Base-by-base conservation (phyloP, 2,329 filamentous ascomycete genomes). In the Pezicula neosporulosa region DNA sequence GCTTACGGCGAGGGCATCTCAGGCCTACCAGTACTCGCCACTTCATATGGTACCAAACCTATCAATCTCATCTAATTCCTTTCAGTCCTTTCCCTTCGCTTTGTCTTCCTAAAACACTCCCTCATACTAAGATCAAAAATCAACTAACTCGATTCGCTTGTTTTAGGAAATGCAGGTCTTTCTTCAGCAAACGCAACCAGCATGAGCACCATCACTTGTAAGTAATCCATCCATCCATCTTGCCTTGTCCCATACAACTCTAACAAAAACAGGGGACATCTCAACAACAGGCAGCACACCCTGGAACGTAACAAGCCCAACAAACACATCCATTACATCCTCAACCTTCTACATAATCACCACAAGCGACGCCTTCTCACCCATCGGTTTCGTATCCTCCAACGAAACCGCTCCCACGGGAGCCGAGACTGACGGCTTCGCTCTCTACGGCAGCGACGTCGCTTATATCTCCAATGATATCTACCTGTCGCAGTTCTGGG, bases 1-100 rank as follows among this genome's bases (percentile, higher is more conserved):
- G 63, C 65, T 4, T 67, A 69, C 46, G 61, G 63, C n/a, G 58
- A 46, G 1, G 55, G 60, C 16, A 58, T 64, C 15, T 58, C 56
- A 4, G 65, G 66, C 5, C 51, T 67, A 7, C 53, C 54, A 24
- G 38, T 68, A 28, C 63, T 63, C 30, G 63, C 46, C 9, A 44
- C 35, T 19, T 47, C 56, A 19, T 63, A 66, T 51, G 64, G 66
- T 67, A 51, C n/a, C 4, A 6, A 13, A 53, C 57, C 46, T 24
- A 13, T 16, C 41, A n/a, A 4, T 21, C 13, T 8, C 24, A 16
- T 15, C 28, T 39, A 42, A n/a, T n/a, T n/a, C n/a, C n/a, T n/a
- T n/a, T n/a, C n/a, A 33, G 38, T 19, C 28, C 15, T 24, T 9
- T 16, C 36, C 7, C 15, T 5, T 7, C 15, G 16, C 6, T 41